Evolutionary conservation across 495 filamentous ascomycete species (phyloP).

Genomic region (Neurospora sp.): DNA sequence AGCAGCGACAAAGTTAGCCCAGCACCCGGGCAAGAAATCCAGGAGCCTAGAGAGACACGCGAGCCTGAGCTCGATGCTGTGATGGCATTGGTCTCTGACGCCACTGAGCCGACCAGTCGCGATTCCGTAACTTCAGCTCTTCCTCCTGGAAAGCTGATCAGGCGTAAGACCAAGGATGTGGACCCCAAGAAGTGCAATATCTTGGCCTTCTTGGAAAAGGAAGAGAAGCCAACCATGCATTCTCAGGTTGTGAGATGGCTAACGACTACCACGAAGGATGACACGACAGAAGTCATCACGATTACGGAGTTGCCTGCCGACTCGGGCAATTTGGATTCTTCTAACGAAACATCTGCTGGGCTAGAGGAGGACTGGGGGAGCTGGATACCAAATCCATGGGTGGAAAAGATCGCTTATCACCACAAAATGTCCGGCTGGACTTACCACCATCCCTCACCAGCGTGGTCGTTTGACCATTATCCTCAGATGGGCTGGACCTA

Average conservation of each 20-base stretch:
- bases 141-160: conserved; percentile 37
- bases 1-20: too few species aligned
- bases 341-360: neutral
- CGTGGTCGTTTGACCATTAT: neutral
- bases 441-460: neutral
- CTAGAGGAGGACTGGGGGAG: neutral
- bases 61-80: neutral
- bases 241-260: conserved; percentile 49
- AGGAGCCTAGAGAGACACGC: neutral
- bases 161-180: conserved; percentile 54
- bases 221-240: conserved; percentile 47
- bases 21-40: neutral
- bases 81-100: neutral
- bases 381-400: too few species aligned
- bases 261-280: neutral
- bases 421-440: neutral
- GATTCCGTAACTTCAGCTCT: conserved; percentile 20
- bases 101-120: neutral
- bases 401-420: neutral
- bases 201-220: conserved; percentile 54
- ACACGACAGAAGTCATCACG: neutral
- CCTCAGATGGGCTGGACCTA: neutral
- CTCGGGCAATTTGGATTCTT: neutral
- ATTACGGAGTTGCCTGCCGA: neutral
- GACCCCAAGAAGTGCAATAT: conserved; percentile 45